Conservation (phyloP, 1,284 basidiomycete species). For the Pulveroboletus sp. region DNA sequence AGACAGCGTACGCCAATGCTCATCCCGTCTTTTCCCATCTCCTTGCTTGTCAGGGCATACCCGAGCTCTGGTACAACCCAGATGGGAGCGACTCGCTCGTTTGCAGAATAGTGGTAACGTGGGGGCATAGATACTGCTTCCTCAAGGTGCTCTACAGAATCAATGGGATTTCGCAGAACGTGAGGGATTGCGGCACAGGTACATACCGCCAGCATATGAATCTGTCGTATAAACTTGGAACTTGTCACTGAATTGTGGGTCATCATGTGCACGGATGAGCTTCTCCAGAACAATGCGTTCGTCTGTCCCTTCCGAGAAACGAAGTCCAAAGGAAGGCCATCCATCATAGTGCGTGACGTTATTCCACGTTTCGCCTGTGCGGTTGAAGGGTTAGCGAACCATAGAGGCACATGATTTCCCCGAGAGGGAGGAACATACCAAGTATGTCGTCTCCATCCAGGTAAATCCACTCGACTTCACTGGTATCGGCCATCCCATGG, state of each 20-base stretch:
- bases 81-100: constrained; percentile 80
- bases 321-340: constrained; percentile 83
- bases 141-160: constrained; percentile 15
- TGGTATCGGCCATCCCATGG: constrained; percentile 90
- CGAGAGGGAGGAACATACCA: constrained; percentile 35
- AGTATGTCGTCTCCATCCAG: constrained; percentile 69
- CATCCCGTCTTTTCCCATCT: constrained; percentile 61
- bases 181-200: not conserved
- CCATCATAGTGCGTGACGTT: constrained; percentile 40
- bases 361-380: constrained; percentile 25
- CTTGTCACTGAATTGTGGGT: constrained; percentile 37
- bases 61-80: constrained; percentile 80
- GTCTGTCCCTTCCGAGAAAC: constrained; percentile 64
- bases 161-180: not conserved
- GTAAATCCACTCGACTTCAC: constrained; percentile 70
- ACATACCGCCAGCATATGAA: constrained; percentile 34
- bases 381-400: not conserved
- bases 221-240: constrained; percentile 79
- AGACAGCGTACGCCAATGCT: constrained; percentile 65
- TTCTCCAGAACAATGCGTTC: constrained; percentile 50
- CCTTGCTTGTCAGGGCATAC: constrained; percentile 63
- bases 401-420: not conserved
- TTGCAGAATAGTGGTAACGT: constrained; percentile 71
- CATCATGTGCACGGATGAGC: constrained; percentile 45
- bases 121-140: constrained; percentile 59